Conservation (phyloP, 2,329 filamentous ascomycete genomes). For the Sporothrix phasma region DNA sequence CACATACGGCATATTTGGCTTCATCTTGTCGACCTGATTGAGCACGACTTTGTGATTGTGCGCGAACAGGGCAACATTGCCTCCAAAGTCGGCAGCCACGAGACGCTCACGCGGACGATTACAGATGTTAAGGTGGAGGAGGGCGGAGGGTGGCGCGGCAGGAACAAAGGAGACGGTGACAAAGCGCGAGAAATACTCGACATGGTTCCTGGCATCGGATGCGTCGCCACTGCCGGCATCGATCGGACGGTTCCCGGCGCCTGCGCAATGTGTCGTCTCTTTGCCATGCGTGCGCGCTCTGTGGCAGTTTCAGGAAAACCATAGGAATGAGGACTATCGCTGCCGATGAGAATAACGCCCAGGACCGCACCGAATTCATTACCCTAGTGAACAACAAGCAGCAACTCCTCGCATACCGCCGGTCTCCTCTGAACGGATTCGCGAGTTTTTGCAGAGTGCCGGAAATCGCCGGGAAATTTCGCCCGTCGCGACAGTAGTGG, state of each 20-base stretch:
- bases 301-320: slow-evolving; percentile 69
- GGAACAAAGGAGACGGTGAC: slow-evolving; percentile 60
- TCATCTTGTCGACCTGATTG: slow-evolving; percentile 83
- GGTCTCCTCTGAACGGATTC: slow-evolving; percentile 63
- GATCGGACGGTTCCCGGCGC: slow-evolving; percentile 57
- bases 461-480: slow-evolving; percentile 62
- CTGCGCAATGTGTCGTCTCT: slow-evolving; percentile 70
- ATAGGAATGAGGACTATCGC: slow-evolving; percentile 42
- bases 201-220: slow-evolving; percentile 73
- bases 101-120: slow-evolving; percentile 70
- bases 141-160: slow-evolving; percentile 43
- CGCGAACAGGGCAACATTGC: slow-evolving; percentile 69
- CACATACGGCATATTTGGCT: slow-evolving; percentile 85
- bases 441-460: slow-evolving; percentile 78
- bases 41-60: slow-evolving; percentile 83
- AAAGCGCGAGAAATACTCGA: slow-evolving; percentile 84
- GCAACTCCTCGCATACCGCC: slow-evolving; percentile 58
- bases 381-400: slow-evolving; percentile 68
- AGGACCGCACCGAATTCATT: slow-evolving; percentile 69
- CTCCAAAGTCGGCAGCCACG: slow-evolving; percentile 44
- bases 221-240: slow-evolving; percentile 62
- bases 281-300: slow-evolving; percentile 80
- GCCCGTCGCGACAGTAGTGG: slow-evolving; percentile 79
- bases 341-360: slow-evolving; percentile 33
- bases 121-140: slow-evolving; percentile 60